Base-by-base conservation (phyloP, 2,329 filamentous ascomycete species). In the Albophoma yamanashiensis region DNA sequence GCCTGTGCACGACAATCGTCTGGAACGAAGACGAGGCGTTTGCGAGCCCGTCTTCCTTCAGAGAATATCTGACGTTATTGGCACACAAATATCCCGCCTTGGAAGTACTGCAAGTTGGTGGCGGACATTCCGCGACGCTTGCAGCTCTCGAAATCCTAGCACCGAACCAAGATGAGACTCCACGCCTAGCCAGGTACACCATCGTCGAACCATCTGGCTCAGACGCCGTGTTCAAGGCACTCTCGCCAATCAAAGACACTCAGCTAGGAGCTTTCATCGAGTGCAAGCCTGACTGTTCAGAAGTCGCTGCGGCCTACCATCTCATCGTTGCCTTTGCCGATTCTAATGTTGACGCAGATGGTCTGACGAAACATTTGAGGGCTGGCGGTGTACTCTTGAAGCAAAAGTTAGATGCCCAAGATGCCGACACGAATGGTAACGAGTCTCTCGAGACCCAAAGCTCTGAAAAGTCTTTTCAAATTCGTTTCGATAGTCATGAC, bases 1-100 rank as follows among this genome's bases (percentile, higher is more conserved):
- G 78, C 25, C 70, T 84, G 1, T 81, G 78, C 59, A 78, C 77
- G 2, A 70, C 80, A 62, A 71, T 83, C 56, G 63, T 73, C 2
- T 84, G 81, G 81, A 70, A 76, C 25, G 67, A 75, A 58, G 74
- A 79, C 58, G 64, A 69, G 8, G 59, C 64, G 2, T 73, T 67
- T 12, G 62, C 68, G 0, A 61, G 62, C 1, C 62, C 68, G 0
- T 52, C 53, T 1, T 62, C 63, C 9, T 58, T 73, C 9, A 57
- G 58, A 1, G 63, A 70, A 1, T 62, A 76, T 15, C 59, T 78
- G 0, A 62, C 66, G 1, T 59, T 74, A 0, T 61, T 76, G 22
- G 71, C 72, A 1, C 74, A 78, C 66, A 78, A 78, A 59, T 69
- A 70, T 5, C 73, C 78, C 0, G 70, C 62, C 0, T 60, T 78